A percentile compares a stretch with the other conserved stretches of the same genome.
phyloP scores from a whole-genome alignment of 805 yeast genomes.

The Millerago galiae region DNA sequence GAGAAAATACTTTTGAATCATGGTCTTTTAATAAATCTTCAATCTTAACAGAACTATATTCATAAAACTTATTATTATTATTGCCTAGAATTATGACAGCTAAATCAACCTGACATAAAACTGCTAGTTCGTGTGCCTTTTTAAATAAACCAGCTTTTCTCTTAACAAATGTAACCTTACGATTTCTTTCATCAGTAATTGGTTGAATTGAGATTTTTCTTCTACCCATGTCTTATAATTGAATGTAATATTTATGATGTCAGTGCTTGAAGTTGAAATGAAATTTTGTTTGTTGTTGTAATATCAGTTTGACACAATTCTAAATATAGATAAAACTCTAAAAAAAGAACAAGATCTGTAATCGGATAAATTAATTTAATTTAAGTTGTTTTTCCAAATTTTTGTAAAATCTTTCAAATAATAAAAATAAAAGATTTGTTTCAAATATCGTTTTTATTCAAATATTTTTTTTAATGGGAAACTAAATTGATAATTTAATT shows the following conservation, averaged over 20 bases:
- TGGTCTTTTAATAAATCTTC: slow-evolving; percentile 40
- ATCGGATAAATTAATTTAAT: background rate
- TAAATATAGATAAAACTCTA: slow-evolving; percentile 6
- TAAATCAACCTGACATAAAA: slow-evolving; percentile 86
- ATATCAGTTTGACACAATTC: slow-evolving; percentile 9
- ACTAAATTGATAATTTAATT: too few relatives aligned
- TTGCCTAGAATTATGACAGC: slow-evolving; percentile 85
- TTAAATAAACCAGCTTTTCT: slow-evolving; percentile 92
- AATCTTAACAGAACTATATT: slow-evolving; percentile 70
- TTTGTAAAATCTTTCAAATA: too few relatives aligned
- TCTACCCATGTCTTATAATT: slow-evolving; percentile 67
- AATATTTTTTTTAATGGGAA: too few relatives aligned
- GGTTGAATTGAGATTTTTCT: slow-evolving; percentile 94
- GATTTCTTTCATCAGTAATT: slow-evolving; percentile 79
- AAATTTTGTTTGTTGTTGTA: background rate
- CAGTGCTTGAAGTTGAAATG: background rate
- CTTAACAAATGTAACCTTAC: slow-evolving; percentile 83
- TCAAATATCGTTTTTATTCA: too few relatives aligned
- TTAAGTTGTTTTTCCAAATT: too few relatives aligned
- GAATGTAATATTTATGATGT: background rate
- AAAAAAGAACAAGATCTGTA: slow-evolving; percentile 5
- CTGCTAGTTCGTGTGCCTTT: slow-evolving; percentile 56
- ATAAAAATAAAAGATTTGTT: too few relatives aligned
- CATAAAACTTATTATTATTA: slow-evolving; percentile 71
- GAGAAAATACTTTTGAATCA: slow-evolving; percentile 27